phyloP scores from a whole-genome alignment of 768 basidiomycete genomes.

The Boletus vermiculosoides region DNA sequence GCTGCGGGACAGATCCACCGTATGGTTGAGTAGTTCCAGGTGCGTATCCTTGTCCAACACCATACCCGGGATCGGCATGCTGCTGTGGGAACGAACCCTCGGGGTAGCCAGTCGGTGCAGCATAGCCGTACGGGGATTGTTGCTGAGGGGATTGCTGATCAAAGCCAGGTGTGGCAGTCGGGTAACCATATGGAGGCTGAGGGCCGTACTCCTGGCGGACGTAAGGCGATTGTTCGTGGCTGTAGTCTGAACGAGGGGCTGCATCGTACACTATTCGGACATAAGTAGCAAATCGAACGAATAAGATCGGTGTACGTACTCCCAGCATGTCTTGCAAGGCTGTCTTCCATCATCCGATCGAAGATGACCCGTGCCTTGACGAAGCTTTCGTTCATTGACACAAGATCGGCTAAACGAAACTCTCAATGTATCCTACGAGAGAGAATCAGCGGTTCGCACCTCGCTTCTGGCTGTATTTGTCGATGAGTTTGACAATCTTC shows the following conservation, averaged over 20 bases:
- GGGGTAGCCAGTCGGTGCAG: slow-evolving; percentile 20
- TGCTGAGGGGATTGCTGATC: slow-evolving; percentile 43
- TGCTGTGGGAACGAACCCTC: slow-evolving; percentile 29
- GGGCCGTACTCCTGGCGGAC: slow-evolving; percentile 35
- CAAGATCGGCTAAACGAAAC: slow-evolving; percentile 69
- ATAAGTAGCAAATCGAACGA: slow-evolving; percentile 7
- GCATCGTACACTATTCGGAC: slow-evolving; percentile 50
- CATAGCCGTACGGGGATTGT: slow-evolving; percentile 28
- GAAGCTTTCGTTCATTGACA: slow-evolving; percentile 94
- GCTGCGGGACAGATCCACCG: slow-evolving; percentile 22
- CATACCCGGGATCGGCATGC: slow-evolving; percentile 26
- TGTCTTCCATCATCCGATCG: slow-evolving; percentile 92
- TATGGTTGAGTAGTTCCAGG: slow-evolving; percentile 23
- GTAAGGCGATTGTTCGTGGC: slow-evolving; percentile 24
- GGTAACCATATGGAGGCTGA: slow-evolving; percentile 49
- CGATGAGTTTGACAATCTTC: slow-evolving; percentile 94
- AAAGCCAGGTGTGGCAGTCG: slow-evolving; percentile 34
- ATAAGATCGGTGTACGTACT: slow-evolving; percentile 37
- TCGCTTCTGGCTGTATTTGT: slow-evolving; percentile 96
- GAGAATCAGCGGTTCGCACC: slow-evolving; percentile 33
- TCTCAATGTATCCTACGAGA: neutral
- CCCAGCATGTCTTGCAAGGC: slow-evolving; percentile 69
- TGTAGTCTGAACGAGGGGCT: slow-evolving; percentile 31
- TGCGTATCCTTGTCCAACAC: slow-evolving; percentile 22
- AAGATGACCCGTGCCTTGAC: slow-evolving; percentile 86